Conservation (phyloP, 441 rosid species). For the Adansonia gregorii region DNA sequence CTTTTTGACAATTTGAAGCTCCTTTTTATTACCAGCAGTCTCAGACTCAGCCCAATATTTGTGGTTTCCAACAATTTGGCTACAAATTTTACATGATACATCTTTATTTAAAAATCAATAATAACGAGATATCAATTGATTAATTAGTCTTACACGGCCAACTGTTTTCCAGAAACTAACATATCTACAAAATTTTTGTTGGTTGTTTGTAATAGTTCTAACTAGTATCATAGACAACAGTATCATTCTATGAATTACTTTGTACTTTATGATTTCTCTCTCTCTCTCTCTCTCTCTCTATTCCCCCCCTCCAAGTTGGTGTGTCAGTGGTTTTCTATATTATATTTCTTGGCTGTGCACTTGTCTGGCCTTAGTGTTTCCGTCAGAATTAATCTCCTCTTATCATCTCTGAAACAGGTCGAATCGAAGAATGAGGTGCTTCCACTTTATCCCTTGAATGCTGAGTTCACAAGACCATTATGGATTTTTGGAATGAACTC, state of each 20-base stretch:
- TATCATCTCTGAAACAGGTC: slow-evolving; percentile 44
- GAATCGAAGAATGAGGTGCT: slow-evolving; percentile 65
- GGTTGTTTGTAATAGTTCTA: neutral
- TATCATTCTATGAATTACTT: neutral
- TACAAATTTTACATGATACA: neutral
- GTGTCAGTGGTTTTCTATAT: neutral
- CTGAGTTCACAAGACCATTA: slow-evolving; percentile 83
- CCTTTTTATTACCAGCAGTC: neutral
- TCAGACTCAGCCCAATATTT: neutral
- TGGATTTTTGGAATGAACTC: slow-evolving; percentile 85
- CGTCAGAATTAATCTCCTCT: slow-evolving; percentile 16
- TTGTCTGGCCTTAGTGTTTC: slow-evolving; percentile 13
- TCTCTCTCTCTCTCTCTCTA: neutral
- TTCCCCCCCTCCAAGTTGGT: neutral
- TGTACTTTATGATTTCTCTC: neutral
- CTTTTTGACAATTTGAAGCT: slow-evolving; percentile 13
- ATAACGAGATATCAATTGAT: neutral
- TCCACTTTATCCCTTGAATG: slow-evolving; percentile 62
- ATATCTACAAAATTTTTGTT: neutral
- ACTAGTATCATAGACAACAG: no score
- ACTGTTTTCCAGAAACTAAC: neutral
- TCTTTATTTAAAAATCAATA: neutral
- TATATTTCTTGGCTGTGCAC: neutral
- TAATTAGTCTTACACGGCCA: neutral
- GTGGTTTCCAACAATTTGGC: neutral